Evolutionary conservation across 2,329 filamentous ascomycete genomes (phyloP).

Genomic region (Ramularia endophylla): DNA sequence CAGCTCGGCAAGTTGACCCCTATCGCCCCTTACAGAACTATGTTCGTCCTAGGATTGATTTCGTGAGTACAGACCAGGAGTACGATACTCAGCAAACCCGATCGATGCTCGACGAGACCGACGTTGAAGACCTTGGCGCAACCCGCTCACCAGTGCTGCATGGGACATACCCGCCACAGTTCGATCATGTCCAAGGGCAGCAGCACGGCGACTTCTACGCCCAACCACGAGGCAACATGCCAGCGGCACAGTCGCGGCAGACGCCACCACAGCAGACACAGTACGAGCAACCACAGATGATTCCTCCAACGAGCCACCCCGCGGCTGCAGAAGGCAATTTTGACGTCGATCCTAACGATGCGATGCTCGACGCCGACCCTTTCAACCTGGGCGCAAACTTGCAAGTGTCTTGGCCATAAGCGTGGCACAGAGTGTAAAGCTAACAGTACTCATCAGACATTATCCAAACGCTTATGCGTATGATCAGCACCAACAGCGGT

Average conservation of each 20-base stretch:
- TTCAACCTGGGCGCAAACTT: slow-evolving; percentile 92
- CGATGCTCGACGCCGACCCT: slow-evolving; percentile 85
- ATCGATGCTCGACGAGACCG: slow-evolving; percentile 63
- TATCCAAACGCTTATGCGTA: slow-evolving; percentile 17
- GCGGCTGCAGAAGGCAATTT: slow-evolving; percentile 27
- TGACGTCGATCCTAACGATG: slow-evolving; percentile 66
- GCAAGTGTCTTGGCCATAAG: slow-evolving; percentile 55
- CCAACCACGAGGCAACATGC: slow-evolving; percentile 8
- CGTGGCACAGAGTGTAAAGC: slow-evolving; percentile 8
- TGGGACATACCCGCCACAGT: slow-evolving; percentile 24
- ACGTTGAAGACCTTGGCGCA: slow-evolving; percentile 20
- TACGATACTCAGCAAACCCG: slow-evolving; percentile 65
- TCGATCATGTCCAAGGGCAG: slow-evolving; percentile 17
- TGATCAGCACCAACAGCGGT: slow-evolving; percentile 17
- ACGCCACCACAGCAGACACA: slow-evolving; percentile 9
- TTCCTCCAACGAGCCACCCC: slow-evolving; percentile 18
- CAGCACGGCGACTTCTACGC: slow-evolving; percentile 25
- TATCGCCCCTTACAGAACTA: slow-evolving; percentile 50
- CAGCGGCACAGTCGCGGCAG: slow-evolving; percentile 11
- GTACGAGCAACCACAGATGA: slow-evolving; percentile 16
- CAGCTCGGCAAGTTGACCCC: slow-evolving; percentile 79
- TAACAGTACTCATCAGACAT: slow-evolving; percentile 5
- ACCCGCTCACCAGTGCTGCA: slow-evolving; percentile 21
- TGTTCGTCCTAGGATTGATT: slow-evolving; percentile 64
- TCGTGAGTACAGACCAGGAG: slow-evolving; percentile 78